Conservation (phyloP, 2,329 filamentous ascomycete genomes). For the Diaporthe citrichinensis region DNA sequence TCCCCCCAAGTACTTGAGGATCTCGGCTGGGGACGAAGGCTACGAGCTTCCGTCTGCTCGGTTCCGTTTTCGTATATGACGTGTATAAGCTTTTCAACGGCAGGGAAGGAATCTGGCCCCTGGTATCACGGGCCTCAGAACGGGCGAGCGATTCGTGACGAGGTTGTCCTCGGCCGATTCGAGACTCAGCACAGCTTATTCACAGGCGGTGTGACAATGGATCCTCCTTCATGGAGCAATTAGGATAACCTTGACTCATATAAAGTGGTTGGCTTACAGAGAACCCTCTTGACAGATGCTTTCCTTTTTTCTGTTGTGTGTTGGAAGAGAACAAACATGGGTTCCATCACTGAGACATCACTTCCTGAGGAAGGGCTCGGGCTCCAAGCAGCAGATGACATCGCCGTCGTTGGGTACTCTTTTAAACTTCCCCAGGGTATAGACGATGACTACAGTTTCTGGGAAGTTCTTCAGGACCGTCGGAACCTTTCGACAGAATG, state of each 20-base stretch:
- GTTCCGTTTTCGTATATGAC: slow-evolving; percentile 5
- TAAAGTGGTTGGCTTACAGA: not conserved
- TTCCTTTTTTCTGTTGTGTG: not conserved
- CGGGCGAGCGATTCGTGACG: slow-evolving; percentile 14
- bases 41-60: not conserved
- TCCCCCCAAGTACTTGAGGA: not conserved
- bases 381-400: slow-evolving; percentile 3
- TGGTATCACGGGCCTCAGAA: not conserved
- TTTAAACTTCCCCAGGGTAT: slow-evolving; percentile 55
- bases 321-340: slow-evolving; percentile 7
- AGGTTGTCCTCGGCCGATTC: not conserved
- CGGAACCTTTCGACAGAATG: slow-evolving; percentile 51
- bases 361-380: not conserved
- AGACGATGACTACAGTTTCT: slow-evolving; percentile 50
- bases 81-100: not conserved
- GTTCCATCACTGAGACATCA: not conserved
- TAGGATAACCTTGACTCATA: slow-evolving; percentile 44
- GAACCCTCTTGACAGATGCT: not conserved
- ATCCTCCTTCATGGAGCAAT: slow-evolving; percentile 9
- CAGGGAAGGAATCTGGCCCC: slow-evolving; percentile 3
- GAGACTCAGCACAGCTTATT: slow-evolving; percentile 14
- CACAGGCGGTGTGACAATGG: slow-evolving; percentile 21
- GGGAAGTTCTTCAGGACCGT: slow-evolving; percentile 50
- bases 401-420: slow-evolving; percentile 55
- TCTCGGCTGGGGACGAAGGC: not conserved